Conservation (phyloP, 129 eudicot species). For the Pittosporum tobira region DNA sequence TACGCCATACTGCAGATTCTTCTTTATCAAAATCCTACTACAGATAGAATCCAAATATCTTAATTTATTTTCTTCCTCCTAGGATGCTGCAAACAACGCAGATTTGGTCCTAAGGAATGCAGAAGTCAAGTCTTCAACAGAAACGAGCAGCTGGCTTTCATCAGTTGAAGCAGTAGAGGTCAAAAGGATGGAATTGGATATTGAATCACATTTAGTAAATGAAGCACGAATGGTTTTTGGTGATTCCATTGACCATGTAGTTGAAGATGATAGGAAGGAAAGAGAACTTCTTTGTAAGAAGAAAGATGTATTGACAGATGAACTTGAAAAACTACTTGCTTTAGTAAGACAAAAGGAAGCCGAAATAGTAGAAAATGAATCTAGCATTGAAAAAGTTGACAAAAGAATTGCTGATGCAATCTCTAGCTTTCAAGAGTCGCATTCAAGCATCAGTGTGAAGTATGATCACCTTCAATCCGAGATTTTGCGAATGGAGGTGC, state of each 20-base stretch:
- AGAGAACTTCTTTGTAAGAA: conserved; percentile 41
- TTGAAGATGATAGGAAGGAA: conserved; percentile 53
- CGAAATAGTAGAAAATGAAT: conserved; percentile 61
- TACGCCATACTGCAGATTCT: background rate
- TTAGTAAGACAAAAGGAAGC: conserved; percentile 73
- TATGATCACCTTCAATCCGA: conserved; percentile 25
- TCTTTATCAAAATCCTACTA: conserved; percentile 6
- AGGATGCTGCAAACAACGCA: conserved; percentile 66
- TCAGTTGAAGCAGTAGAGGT: conserved; percentile 46
- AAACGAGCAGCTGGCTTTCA: conserved; percentile 45
- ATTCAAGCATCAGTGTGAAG: conserved; percentile 27
- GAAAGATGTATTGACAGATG: conserved; percentile 42
- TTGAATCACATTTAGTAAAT: conserved; percentile 41
- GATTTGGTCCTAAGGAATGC: conserved; percentile 45
- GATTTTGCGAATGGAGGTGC: conserved; percentile 37
- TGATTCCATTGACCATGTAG: conserved; percentile 42
- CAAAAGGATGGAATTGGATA: conserved; percentile 51
- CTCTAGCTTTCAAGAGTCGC: conserved; percentile 51
- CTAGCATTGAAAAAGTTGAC: conserved; percentile 41
- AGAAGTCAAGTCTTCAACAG: conserved; percentile 39
- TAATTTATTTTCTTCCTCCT: conserved; percentile 7
- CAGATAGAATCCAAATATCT: conserved; percentile 8
- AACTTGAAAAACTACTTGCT: conserved; percentile 48
- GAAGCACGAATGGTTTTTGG: conserved; percentile 40
- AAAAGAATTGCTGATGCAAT: conserved; percentile 45